Base-by-base conservation (phyloP, 2,329 filamentous ascomycete species). In the Xylaria hypoxylon region DNA sequence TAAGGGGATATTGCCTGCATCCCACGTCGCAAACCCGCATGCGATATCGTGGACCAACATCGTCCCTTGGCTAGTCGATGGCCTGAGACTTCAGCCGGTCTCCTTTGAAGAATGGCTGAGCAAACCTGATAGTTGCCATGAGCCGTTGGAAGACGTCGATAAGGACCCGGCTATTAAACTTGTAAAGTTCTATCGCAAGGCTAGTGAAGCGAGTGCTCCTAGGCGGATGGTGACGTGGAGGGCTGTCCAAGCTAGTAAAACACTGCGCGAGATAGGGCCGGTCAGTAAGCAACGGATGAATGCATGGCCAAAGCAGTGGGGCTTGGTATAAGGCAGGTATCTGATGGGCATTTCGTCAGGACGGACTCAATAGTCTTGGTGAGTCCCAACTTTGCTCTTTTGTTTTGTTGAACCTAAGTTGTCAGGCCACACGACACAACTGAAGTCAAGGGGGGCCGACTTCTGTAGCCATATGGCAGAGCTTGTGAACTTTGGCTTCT, bases 191-290 rank as follows among this genome's bases (percentile, higher is more conserved):
- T 51, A 62, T 50, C 51, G 52, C 17, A 24, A 28, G 33, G 58
- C 58, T 8, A 7, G 58, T 5, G 42, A 26, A 31, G 11, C 33
- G 22, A 17, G n/a, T 51, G 52, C 44, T n/a, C 31, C 51, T 44
- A 56, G 60, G 33, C 52, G 60, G 33, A 57, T 62, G 59, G 48
- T 50, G 60, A 62, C 60, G 5, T 56, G 60, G 52, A 56, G 8
- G 51, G 42, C 52, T 15, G 26, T 33, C 22, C 42, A 56, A 15
- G 51, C 42, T 42, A 62, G 59, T 38, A 56, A 56, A 22, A 62
- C 51, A 40, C n/a, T 56, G 19, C 51, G 59, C 8, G 51, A 52
- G 42, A 44, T 62, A 2, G 51, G 42, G 3, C 59, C 42, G 7
- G 51, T 62, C 5, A 62, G 50, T 48, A n/a, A 38, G 33, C 50